Evolutionary conservation across 2,329 filamentous ascomycete genomes (phyloP), one percentile per base, ranked within the genome.

Genomic region (Aspergillus fumigatiaffinis): DNA sequence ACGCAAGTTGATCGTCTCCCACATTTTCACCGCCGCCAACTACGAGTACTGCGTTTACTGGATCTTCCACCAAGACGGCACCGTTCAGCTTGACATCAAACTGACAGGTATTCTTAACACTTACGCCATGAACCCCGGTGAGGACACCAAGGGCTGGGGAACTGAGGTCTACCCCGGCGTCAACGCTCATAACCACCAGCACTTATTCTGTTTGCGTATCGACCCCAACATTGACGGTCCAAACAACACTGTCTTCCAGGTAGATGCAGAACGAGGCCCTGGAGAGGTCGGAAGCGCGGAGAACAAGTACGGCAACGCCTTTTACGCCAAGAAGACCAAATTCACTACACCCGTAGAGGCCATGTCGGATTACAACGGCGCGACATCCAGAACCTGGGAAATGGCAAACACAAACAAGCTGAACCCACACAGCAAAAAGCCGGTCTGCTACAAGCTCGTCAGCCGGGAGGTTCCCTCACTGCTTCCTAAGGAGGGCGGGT

Each of bases 141-240:
- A 96, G 75, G 90, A 94, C 62, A 88, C 89, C 8, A 80, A 89
- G 29, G 91, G 90, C 58, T 96, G 91, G 90, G 92, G 92, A 56
- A 96, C 92, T 0, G 88, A 96, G 73, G 92, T 97, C 8, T 94
- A 93, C 69, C 90, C 91, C 0, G 87, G 90, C 44, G 91, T 96
- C 69, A 96, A 96, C 68, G 92, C 92, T 0, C 92, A 96, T 77
- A 96, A 96, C 78, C 92, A 97, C 74, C 92, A 97, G 75, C 92
- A 97, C 73, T 82, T 97, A 32, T 97, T 97, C 84, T 96, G 91
- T 71, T 79, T 97, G 47, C 90, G 92, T 46, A 80, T 96, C 47
- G 90, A 97, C 71, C 85, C 92, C 32, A 94, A 93, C 69, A 84
- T 97, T 55, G 92, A 96, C 70, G 92, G 92, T 0, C 84, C 87